Evolutionary conservation across 805 yeast species (phyloP), one percentile per base, ranked within the genome.

Genomic region (Yarrowia yakushimensis): DNA sequence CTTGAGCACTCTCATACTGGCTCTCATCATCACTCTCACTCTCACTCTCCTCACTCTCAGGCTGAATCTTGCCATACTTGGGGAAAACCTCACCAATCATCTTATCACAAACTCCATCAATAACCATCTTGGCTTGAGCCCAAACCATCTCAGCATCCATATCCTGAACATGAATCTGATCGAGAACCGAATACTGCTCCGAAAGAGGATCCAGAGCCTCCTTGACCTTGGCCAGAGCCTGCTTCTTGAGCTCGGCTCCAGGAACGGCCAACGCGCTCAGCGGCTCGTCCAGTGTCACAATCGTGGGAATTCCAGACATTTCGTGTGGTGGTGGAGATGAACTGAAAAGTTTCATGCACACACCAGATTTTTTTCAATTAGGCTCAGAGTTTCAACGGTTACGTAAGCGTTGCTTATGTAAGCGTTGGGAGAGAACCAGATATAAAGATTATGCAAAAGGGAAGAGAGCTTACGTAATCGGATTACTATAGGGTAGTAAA

Each of bases 61-160:
- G 20, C 48, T 30, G 27, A 2, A 27, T 15, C 23, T 41, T 31
- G 12, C 48, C 61, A n/a, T 30, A 39, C 37, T 55, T 77, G 1
- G 85, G 85, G 45, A 90, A 81, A 60, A 80, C 79, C 18, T 79
- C 82, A 62, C 78, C 79, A 70, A 88, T 71, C 34, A 90, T 74
- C 43, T 80, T 78, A 52, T 86, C 90, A 27, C 86, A 84, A 12
- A 87, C 87, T 8, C 86, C 87, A 64, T 91, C 97, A 37, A 90
- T 77, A 18, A 93, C 86, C 76, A 93, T 81, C 73, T 88, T 90
- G 1, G 89, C 86, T 74, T 93, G 98, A 63, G 93, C 96, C 90
- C 93, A 93, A 0, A 94, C 91, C 71, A 93, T 98, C 39, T 87
- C 82, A 23, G 97, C 85, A 72, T 89, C 97, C 62, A 93, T 77